Conservation (phyloP, 1,284 basidiomycete genomes). For the Ceratobasidium sp. region DNA sequence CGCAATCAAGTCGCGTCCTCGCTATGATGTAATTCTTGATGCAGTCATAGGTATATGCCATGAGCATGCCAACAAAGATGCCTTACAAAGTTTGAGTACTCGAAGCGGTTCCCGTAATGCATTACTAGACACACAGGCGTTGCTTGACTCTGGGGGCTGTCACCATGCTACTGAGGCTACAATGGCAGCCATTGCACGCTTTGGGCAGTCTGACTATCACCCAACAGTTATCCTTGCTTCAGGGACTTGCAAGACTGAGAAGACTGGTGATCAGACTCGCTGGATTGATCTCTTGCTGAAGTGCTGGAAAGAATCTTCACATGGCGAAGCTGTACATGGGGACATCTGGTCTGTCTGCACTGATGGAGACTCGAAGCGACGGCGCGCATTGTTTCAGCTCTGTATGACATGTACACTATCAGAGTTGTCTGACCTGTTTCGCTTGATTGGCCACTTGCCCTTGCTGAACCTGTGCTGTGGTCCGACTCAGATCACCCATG, state of each 20-base stretch:
- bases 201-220: constrained; percentile 14
- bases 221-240: constrained; percentile 1
- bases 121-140: too few species aligned
- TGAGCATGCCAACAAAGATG: neutral
- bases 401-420: constrained; percentile 2
- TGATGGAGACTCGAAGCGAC: constrained; percentile 10
- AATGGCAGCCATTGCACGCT: constrained; percentile 1
- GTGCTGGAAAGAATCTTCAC: neutral
- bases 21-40: neutral
- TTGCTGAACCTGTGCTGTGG: constrained; percentile 6
- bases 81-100: neutral
- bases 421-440: neutral
- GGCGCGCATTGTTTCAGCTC: neutral
- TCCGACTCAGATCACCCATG: constrained; percentile 4
- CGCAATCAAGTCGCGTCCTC: neutral
- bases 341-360: constrained; percentile 11
- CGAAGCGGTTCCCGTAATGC: too few species aligned
- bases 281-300: neutral
- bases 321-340: neutral
- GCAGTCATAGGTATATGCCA: constrained; percentile 1
- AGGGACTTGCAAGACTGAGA: constrained; percentile 27
- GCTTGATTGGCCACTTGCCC: neutral
- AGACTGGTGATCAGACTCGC: neutral
- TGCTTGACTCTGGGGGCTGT: constrained; percentile 4
- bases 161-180: constrained; percentile 20